Conservation (phyloP, 495 filamentous ascomycete species). For the Neurospora cerealis region DNA sequence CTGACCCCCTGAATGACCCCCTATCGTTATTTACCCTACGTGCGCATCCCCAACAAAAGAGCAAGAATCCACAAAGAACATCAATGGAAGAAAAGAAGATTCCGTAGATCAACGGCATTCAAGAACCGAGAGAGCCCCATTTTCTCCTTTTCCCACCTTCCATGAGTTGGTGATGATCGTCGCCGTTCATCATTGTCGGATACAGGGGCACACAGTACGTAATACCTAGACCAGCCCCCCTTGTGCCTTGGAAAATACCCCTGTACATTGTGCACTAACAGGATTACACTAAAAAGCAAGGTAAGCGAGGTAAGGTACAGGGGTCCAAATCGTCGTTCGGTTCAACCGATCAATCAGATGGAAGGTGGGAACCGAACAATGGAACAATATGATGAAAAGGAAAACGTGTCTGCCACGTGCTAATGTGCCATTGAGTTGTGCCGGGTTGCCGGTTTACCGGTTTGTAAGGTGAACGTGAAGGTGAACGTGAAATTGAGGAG, state of each 20-base stretch:
- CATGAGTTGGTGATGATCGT: neutral
- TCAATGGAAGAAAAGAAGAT: neutral
- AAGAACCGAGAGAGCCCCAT: neutral
- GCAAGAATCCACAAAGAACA: neutral
- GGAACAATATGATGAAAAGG: neutral
- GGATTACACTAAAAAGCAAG: neutral
- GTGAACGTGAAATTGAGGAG: neutral
- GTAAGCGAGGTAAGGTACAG: neutral
- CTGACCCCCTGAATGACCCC: neutral
- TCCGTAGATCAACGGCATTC: neutral
- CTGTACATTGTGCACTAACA: neutral
- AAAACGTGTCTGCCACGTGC: neutral
- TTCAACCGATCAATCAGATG: too few species aligned
- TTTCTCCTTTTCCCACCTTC: neutral
- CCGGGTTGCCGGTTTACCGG: neutral
- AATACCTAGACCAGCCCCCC: too few species aligned
- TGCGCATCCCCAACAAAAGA: neutral
- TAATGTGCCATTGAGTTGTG: neutral
- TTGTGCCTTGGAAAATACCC: neutral
- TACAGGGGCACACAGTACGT: neutral
- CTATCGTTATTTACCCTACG: neutral
- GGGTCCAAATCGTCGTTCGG: neutral
- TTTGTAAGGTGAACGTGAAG: neutral
- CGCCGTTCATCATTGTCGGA: neutral
- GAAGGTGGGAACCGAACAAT: neutral